phyloP scores from a whole-genome alignment of 805 yeast species.

The Candida namnaoensis region DNA sequence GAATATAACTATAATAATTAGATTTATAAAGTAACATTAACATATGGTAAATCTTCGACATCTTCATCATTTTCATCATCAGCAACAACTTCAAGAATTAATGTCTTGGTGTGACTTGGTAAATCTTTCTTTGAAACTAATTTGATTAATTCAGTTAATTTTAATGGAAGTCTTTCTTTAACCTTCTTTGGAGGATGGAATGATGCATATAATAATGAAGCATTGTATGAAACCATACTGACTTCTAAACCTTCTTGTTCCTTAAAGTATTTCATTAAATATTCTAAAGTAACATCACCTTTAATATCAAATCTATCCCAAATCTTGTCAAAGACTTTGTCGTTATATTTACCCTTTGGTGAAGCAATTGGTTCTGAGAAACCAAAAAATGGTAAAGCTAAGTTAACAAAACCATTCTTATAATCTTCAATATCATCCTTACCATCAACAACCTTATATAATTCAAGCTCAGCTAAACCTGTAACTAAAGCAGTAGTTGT shows the following conservation, averaged over 20 bases:
- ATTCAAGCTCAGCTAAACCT: slow-evolving; percentile 86
- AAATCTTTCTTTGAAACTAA: slow-evolving; percentile 80
- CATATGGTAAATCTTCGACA: slow-evolving; percentile 80
- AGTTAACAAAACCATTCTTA: slow-evolving; percentile 86
- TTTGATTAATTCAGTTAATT: slow-evolving; percentile 69
- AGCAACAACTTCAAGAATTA: slow-evolving; percentile 85
- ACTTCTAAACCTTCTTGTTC: slow-evolving; percentile 79
- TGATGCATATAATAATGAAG: slow-evolving; percentile 81
- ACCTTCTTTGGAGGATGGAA: slow-evolving; percentile 90
- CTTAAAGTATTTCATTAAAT: slow-evolving; percentile 67
- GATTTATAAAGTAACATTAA: slow-evolving; percentile 47
- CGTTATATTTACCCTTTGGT: slow-evolving; percentile 72
- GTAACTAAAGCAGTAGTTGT: slow-evolving; percentile 98
- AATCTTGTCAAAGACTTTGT: slow-evolving; percentile 71
- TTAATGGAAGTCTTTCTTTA: slow-evolving; percentile 63
- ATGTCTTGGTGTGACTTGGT: slow-evolving; percentile 61
- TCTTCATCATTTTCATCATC: slow-evolving; percentile 93
- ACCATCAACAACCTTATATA: slow-evolving; percentile 80
- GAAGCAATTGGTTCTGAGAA: slow-evolving; percentile 94
- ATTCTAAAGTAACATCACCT: slow-evolving; percentile 69
- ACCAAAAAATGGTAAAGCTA: slow-evolving; percentile 94
- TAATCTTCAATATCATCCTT: slow-evolving; percentile 72
- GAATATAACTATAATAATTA: too few relatives aligned
- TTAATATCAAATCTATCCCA: slow-evolving; percentile 91
- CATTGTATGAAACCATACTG: slow-evolving; percentile 88